Conservation (phyloP, 1,284 basidiomycete species). For the Veloboletus limbatus region DNA sequence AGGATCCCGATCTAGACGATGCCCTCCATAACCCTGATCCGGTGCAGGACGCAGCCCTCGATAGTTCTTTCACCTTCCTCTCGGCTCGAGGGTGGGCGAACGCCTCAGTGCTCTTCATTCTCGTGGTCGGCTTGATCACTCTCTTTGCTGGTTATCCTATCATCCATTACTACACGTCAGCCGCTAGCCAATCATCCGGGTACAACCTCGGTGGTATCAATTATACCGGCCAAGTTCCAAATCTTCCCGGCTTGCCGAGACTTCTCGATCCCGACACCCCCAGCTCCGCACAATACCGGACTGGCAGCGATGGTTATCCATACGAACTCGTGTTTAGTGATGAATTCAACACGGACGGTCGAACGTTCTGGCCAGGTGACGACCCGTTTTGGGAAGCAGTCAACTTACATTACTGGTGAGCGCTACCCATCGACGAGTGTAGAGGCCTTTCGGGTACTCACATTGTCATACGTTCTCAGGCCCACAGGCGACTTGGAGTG, state of each 20-base stretch:
- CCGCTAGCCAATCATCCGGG: slow-evolving; percentile 37
- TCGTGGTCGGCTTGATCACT: slow-evolving; percentile 58
- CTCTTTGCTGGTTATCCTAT: slow-evolving; percentile 83
- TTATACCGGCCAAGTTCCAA: slow-evolving; percentile 66
- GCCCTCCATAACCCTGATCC: slow-evolving; percentile 74
- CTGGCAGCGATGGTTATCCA: slow-evolving; percentile 67
- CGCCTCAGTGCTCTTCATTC: slow-evolving; percentile 53
- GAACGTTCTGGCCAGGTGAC: slow-evolving; percentile 76
- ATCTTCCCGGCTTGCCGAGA: slow-evolving; percentile 51
- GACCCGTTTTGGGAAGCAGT: slow-evolving; percentile 78
- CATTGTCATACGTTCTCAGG: slow-evolving; percentile 38
- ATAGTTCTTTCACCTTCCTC: slow-evolving; percentile 59
- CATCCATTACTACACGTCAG: slow-evolving; percentile 50
- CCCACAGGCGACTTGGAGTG: slow-evolving; percentile 83
- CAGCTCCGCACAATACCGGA: slow-evolving; percentile 46
- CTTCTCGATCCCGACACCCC: slow-evolving; percentile 75
- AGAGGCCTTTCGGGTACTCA: slow-evolving; percentile 8
- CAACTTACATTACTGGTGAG: slow-evolving; percentile 69
- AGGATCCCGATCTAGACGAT: slow-evolving; percentile 76
- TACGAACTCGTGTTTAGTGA: slow-evolving; percentile 89
- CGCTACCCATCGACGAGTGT: neutral
- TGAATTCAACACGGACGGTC: slow-evolving; percentile 83
- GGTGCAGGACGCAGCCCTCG: slow-evolving; percentile 52
- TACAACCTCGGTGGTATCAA: slow-evolving; percentile 82
- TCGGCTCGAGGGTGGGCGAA: slow-evolving; percentile 77